Percentiles rank a stretch among this genome's conserved stretches.
These are phyloP conservation scores for Clavulina sp. DNA, from an alignment of 768 basidiomycete species.

Conservation along the genomic window DNA sequence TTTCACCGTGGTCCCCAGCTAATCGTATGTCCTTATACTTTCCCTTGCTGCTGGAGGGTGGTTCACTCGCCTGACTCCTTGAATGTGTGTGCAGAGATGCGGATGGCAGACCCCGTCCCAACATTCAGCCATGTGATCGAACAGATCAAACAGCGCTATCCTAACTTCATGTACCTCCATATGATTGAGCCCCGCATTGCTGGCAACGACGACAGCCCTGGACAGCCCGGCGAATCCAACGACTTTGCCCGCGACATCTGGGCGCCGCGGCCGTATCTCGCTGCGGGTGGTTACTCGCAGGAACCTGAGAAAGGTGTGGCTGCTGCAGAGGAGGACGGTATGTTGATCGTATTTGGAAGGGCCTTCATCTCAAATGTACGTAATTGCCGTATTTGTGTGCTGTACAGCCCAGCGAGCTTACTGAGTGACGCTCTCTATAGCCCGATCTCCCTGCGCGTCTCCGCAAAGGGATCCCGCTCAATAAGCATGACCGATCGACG, in stretches of 20 bases:
- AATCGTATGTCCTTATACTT: constrained; percentile 23
- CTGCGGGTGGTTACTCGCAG: background rate
- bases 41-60: background rate
- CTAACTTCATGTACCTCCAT: constrained; percentile 34
- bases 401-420: background rate
- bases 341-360: background rate
- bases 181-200: constrained; percentile 29
- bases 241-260: background rate
- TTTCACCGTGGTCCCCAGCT: constrained; percentile 32
- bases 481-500: background rate
- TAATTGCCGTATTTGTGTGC: background rate
- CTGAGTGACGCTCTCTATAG: background rate
- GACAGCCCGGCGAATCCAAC: background rate
- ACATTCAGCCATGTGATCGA: constrained; percentile 35
- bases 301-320: background rate
- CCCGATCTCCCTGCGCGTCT: constrained; percentile 1
- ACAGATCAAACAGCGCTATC: constrained; percentile 26
- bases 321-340: background rate
- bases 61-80: background rate
- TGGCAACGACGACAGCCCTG: no score
- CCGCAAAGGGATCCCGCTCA: background rate
- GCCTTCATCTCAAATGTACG: constrained; percentile 1
- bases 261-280: background rate
- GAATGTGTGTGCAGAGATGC: background rate
- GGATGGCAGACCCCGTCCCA: constrained; percentile 32